Evolutionary conservation across 306 rosid species (phyloP).

Genomic region (Castanospermum australe): DNA sequence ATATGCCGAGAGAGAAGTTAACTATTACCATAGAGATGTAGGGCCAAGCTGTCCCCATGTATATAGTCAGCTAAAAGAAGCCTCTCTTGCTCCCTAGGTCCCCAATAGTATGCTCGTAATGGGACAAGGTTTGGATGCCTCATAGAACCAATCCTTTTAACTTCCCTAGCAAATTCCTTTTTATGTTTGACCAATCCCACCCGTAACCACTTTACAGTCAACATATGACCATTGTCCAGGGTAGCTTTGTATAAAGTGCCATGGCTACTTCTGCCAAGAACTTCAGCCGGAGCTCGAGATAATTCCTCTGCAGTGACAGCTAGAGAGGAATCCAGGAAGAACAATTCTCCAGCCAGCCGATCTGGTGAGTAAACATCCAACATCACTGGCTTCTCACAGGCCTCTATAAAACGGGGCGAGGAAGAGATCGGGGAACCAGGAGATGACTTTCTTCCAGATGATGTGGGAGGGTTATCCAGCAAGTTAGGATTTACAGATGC

Average conservation of each 20-base stretch:
- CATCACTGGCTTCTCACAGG: slow-evolving; percentile 77
- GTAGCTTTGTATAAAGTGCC: slow-evolving; percentile 98
- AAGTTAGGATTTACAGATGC: slow-evolving; percentile 57
- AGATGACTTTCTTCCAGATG: slow-evolving; percentile 81
- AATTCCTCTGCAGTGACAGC: slow-evolving; percentile 92
- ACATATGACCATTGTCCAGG: slow-evolving; percentile 83
- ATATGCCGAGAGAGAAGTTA: neutral
- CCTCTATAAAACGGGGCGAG: slow-evolving; percentile 75
- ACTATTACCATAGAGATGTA: slow-evolving; percentile 91
- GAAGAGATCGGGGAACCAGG: slow-evolving; percentile 82
- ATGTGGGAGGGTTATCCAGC: slow-evolving; percentile 64
- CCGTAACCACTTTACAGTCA: slow-evolving; percentile 96
- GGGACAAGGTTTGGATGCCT: slow-evolving; percentile 91
- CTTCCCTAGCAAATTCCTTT: slow-evolving; percentile 97
- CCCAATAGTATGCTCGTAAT: slow-evolving; percentile 92
- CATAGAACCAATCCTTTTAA: slow-evolving; percentile 84
- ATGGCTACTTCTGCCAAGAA: slow-evolving; percentile 98
- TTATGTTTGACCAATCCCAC: slow-evolving; percentile 93
- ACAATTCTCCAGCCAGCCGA: slow-evolving; percentile 90
- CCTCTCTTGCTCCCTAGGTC: slow-evolving; percentile 98
- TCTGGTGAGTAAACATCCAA: slow-evolving; percentile 95
- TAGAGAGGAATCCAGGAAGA: slow-evolving; percentile 78
- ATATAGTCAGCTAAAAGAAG: slow-evolving; percentile 90
- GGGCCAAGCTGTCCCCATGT: slow-evolving; percentile 88
- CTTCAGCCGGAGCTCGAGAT: slow-evolving; percentile 99